These are phyloP conservation scores for Dendrocalamus sinicus DNA, from an alignment of 176 grass and related monocot species.

Conservation along the genomic window DNA sequence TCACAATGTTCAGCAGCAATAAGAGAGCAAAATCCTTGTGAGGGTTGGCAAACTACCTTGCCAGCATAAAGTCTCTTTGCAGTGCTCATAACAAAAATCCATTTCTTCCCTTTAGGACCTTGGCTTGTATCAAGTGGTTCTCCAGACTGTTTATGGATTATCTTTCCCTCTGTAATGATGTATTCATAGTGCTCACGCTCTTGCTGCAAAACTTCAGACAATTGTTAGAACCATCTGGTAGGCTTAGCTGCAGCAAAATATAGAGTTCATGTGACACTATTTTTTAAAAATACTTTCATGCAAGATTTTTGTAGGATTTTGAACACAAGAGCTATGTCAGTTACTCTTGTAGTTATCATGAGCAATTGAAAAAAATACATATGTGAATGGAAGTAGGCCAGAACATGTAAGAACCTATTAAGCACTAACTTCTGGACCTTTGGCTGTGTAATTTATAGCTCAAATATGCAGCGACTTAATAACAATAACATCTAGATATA, in stretches of 20 bases:
- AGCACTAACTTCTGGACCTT: background rate
- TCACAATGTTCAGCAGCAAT: constrained; percentile 15
- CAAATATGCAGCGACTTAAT: background rate
- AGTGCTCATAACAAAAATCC: constrained; percentile 98
- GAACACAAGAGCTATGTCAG: background rate
- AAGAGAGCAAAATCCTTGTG: background rate
- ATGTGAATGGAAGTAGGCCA: background rate
- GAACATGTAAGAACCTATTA: background rate
- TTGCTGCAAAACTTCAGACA: constrained; percentile 55
- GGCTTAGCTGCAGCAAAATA: background rate
- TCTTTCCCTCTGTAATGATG: constrained; percentile 50
- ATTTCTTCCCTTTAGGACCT: constrained; percentile 67
- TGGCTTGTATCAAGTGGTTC: constrained; percentile 65
- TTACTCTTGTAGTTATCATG: background rate
- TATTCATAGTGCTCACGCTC: constrained; percentile 85
- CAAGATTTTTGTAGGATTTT: background rate
- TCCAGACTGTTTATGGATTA: constrained; percentile 66
- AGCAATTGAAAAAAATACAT: background rate
- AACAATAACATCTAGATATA: background rate
- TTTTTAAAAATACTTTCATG: background rate
- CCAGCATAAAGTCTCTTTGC: constrained; percentile 74
- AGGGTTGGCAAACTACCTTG: constrained; percentile 53
- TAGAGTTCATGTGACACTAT: background rate
- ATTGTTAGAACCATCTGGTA: background rate
- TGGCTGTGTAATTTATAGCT: background rate